Evolutionary conservation across 306 rosid species (phyloP).

Genomic region (Cucurbita maxima): DNA sequence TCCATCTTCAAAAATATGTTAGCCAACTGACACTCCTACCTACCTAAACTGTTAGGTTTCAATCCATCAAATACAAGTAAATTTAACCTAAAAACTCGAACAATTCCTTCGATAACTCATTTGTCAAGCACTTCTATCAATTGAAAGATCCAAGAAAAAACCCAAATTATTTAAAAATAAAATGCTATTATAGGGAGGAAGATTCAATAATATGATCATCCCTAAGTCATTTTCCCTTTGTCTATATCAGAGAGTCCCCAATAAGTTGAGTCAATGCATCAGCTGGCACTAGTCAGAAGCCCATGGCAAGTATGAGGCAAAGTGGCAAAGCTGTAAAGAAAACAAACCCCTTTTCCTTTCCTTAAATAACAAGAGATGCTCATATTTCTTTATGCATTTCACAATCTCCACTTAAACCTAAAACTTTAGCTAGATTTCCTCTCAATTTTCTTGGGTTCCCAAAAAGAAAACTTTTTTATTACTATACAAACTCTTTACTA

Average conservation of each 20-base stretch:
- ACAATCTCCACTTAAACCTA: background rate
- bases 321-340: slow-evolving; percentile 1
- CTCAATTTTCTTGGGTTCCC: background rate
- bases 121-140: too few relatives aligned
- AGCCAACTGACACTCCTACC: background rate
- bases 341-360: background rate
- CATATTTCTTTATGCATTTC: background rate
- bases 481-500: background rate
- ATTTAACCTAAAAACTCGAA: background rate
- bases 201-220: background rate
- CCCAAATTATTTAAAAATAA: background rate
- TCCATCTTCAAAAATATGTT: background rate
- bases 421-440: background rate
- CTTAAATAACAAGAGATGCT: background rate
- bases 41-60: background rate
- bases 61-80: background rate
- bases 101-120: too few relatives aligned
- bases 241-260: slow-evolving; percentile 4
- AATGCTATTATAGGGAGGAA: background rate
- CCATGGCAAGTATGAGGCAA: slow-evolving; percentile 7
- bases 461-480: background rate
- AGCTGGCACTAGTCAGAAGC: slow-evolving; percentile 9
- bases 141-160: too few relatives aligned
- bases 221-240: slow-evolving; percentile 3
- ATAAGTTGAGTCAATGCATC: slow-evolving; percentile 6